These are phyloP conservation scores for Psilocybe mexicana DNA, from an alignment of 1,284 basidiomycete genomes.

Conservation along the genomic window DNA sequence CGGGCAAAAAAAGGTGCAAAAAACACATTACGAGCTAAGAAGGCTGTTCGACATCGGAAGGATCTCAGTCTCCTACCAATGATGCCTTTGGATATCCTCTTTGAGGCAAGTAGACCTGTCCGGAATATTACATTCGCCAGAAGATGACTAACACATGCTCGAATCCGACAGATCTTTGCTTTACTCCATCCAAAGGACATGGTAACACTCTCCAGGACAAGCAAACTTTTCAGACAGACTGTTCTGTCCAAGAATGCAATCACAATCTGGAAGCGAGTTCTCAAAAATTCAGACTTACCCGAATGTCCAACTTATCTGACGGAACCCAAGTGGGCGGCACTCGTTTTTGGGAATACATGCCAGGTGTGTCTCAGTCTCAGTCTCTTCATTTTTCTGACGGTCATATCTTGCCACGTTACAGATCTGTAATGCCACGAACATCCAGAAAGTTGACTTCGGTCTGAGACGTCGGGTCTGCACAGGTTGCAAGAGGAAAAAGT, in stretches of 20 bases:
- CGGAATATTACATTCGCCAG: neutral
- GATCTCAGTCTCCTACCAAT: constrained; percentile 13
- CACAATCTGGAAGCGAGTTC: constrained; percentile 31
- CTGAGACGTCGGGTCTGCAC: constrained; percentile 32
- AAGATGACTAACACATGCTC: neutral
- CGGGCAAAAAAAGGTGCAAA: neutral
- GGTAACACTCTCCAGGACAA: constrained; percentile 31
- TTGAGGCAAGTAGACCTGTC: constrained; percentile 9
- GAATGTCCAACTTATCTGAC: constrained; percentile 30
- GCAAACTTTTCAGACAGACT: constrained; percentile 27
- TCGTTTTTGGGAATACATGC: constrained; percentile 33
- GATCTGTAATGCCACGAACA: constrained; percentile 27
- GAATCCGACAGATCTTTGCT: constrained; percentile 26
- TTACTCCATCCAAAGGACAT: constrained; percentile 31
- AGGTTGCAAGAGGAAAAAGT: constrained; percentile 33
- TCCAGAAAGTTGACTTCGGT: constrained; percentile 31
- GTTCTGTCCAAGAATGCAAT: constrained; percentile 24
- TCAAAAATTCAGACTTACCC: constrained; percentile 25
- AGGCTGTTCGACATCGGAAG: neutral
- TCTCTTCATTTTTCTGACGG: neutral
- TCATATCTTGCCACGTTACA: constrained; percentile 9
- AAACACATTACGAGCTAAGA: too few species aligned
- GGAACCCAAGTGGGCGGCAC: constrained; percentile 33
- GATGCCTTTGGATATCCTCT: constrained; percentile 21
- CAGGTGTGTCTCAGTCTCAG: constrained; percentile 23